Evolutionary conservation across 2,329 filamentous ascomycete genomes (phyloP).

Genomic region (Stagonosporopsis vannaccii): DNA sequence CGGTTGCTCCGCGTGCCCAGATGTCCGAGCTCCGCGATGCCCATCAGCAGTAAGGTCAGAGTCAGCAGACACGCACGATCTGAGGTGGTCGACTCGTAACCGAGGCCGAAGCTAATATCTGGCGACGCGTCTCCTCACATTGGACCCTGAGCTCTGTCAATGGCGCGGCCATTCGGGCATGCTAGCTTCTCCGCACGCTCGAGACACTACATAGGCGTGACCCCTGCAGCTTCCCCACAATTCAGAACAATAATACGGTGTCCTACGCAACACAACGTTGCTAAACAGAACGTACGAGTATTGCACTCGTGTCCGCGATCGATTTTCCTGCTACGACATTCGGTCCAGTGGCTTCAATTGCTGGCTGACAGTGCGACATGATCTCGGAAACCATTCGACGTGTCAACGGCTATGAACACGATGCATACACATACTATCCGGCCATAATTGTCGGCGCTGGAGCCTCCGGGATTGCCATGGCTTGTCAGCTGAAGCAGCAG

Average conservation of each 20-base stretch:
- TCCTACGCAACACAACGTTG: neutral
- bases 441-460: constrained; percentile 68
- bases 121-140: constrained; percentile 1
- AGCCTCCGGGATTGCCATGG: constrained; percentile 68
- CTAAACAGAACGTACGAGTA: neutral
- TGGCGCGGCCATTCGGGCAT: neutral
- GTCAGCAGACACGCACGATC: constrained; percentile 1
- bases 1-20: neutral
- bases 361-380: constrained; percentile 25
- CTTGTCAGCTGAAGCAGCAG: constrained; percentile 64
- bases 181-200: neutral
- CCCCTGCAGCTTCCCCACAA: constrained; percentile 3
- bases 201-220: neutral
- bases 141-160: constrained; percentile 1
- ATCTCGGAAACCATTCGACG: constrained; percentile 46
- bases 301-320: neutral
- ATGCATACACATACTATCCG: constrained; percentile 55
- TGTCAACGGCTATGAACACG: constrained; percentile 47
- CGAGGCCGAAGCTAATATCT: constrained; percentile 5
- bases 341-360: neutral
- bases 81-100: constrained; percentile 5
- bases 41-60: neutral
- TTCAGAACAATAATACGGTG: neutral
- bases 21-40: neutral
- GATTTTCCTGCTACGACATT: neutral